A percentile compares a stretch with the other conserved stretches of the same genome.
phyloP scores from a whole-genome alignment of 371 early-diverging fungal species.

The Mortierella sp. region DNA sequence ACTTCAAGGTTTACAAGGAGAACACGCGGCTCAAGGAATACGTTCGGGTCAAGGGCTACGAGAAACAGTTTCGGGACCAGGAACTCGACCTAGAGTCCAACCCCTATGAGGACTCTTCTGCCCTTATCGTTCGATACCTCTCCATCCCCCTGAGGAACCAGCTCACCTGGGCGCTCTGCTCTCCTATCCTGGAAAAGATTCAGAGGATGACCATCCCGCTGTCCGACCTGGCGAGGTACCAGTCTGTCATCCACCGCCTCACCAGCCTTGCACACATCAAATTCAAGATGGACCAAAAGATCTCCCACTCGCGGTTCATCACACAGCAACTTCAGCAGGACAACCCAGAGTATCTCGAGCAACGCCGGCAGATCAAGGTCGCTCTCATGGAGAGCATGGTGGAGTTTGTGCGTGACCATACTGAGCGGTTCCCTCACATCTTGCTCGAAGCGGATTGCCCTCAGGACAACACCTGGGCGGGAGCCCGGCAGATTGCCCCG shows the following conservation, averaged over 20 bases:
- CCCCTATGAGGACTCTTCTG: slow-evolving; percentile 8
- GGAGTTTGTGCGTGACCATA: slow-evolving; percentile 25
- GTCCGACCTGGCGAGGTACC: slow-evolving; percentile 23
- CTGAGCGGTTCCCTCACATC: neutral
- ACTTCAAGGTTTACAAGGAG: neutral
- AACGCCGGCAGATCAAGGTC: neutral
- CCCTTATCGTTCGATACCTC: neutral
- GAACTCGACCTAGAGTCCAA: slow-evolving; percentile 21
- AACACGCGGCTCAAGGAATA: neutral
- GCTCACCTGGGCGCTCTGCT: slow-evolving; percentile 30
- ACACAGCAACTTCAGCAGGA: neutral
- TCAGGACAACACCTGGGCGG: slow-evolving; percentile 9
- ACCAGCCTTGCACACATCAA: slow-evolving; percentile 11
- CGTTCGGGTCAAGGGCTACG: neutral
- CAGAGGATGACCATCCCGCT: slow-evolving; percentile 24
- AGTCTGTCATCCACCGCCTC: slow-evolving; percentile 11
- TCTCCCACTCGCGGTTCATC: neutral
- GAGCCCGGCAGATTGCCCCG: slow-evolving; percentile 9
- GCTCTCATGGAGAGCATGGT: slow-evolving; percentile 18
- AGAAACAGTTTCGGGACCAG: neutral
- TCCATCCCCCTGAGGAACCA: slow-evolving; percentile 7
- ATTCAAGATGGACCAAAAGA: slow-evolving; percentile 25
- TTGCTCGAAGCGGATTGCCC: slow-evolving; percentile 18
- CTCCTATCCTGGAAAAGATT: slow-evolving; percentile 20
- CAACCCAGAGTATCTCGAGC: neutral